Conservation (phyloP, 768 basidiomycete species). For the Trametopsis cervina region DNA sequence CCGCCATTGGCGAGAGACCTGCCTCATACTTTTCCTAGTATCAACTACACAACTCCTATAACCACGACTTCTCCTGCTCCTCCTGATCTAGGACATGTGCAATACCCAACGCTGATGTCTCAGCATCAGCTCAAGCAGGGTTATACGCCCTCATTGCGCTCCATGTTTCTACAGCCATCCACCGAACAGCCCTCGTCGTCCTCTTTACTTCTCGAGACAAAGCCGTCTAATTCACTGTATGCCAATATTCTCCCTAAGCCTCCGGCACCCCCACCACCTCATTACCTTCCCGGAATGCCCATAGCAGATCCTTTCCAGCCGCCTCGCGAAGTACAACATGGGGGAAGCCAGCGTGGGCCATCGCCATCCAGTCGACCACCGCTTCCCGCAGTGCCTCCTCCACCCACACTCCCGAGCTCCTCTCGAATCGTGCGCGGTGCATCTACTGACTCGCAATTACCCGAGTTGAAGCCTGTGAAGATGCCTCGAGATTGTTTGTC, state of each 20-base stretch:
- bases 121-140: constrained; percentile 74
- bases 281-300: constrained; percentile 14
- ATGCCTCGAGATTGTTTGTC: constrained; percentile 71
- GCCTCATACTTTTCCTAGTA: constrained; percentile 20
- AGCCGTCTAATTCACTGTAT: constrained; percentile 16
- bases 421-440: constrained; percentile 21
- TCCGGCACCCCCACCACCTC: constrained; percentile 15
- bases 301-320: constrained; percentile 11
- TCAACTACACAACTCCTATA: constrained; percentile 45
- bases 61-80: constrained; percentile 71
- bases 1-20: no score
- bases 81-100: constrained; percentile 37
- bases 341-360: constrained; percentile 12
- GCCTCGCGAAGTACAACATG: constrained; percentile 12
- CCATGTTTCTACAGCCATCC: constrained; percentile 51
- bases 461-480: constrained; percentile 52
- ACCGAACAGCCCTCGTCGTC: constrained; percentile 29
- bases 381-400: constrained; percentile 23
- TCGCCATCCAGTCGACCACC: constrained; percentile 20
- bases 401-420: constrained; percentile 23
- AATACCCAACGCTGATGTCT: constrained; percentile 72
- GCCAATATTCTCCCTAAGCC: constrained; percentile 28
- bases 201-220: constrained; percentile 39
- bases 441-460: constrained; percentile 26
- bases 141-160: constrained; percentile 69